Conservation (phyloP, 2,329 filamentous ascomycete genomes). For the Blastomyces emzantsi region DNA sequence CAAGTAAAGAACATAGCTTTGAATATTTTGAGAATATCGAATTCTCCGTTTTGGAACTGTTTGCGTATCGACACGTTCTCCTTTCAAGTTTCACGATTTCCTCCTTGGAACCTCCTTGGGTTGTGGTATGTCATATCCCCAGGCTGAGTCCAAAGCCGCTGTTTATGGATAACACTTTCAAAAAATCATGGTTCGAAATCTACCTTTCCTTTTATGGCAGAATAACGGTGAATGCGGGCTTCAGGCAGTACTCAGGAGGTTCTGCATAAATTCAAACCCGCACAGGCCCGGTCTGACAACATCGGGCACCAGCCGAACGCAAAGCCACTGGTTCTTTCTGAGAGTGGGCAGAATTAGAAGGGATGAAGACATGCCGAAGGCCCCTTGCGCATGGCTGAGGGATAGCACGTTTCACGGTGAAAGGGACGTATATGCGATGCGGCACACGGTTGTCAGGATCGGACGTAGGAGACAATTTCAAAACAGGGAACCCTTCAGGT, state of each 20-base stretch:
- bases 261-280: background rate
- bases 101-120: background rate
- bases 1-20: background rate
- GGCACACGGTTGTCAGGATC: background rate
- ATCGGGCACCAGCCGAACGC: background rate
- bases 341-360: background rate
- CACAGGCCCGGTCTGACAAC: background rate
- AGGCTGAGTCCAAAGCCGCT: background rate
- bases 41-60: background rate
- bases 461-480: background rate
- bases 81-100: background rate
- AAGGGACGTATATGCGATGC: background rate
- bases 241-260: background rate
- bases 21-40: background rate
- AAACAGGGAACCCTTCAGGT: background rate
- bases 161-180: background rate
- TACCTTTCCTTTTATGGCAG: background rate
- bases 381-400: background rate
- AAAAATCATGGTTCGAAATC: background rate
- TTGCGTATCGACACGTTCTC: background rate
- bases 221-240: too few relatives aligned
- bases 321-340: background rate
- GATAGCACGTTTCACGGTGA: conserved; percentile 1
- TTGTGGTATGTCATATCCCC: background rate
- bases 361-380: background rate